Conservation (phyloP, 139 green algal species). For the Haematococcus lacustris region DNA sequence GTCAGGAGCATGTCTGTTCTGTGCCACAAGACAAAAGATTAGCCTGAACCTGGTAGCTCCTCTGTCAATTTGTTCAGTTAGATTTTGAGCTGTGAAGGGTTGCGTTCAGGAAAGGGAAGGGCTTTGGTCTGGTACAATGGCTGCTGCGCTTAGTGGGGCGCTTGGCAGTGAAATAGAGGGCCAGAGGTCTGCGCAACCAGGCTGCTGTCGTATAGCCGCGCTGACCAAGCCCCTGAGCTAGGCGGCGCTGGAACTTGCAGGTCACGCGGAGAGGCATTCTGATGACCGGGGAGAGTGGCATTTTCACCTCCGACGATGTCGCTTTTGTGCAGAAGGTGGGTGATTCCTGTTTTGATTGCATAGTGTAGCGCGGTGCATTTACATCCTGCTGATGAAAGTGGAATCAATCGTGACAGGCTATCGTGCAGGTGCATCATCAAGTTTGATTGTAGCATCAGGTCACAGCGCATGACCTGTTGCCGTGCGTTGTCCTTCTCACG, state of each 20-base stretch:
- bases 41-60: too few relatives aligned
- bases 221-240: background rate
- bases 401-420: background rate
- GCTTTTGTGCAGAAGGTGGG: slow-evolving; percentile 63
- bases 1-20: background rate
- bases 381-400: background rate
- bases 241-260: too few relatives aligned
- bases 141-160: background rate
- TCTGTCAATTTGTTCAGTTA: too few relatives aligned
- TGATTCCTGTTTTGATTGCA: background rate
- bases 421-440: background rate
- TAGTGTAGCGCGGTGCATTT: background rate
- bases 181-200: background rate
- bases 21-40: too few relatives aligned
- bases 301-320: slow-evolving; percentile 94
- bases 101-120: too few relatives aligned
- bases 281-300: slow-evolving; percentile 91
- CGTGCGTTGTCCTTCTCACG: background rate
- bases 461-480: background rate
- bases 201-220: background rate
- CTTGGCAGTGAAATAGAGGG: background rate
- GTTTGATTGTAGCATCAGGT: background rate
- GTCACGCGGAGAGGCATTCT: slow-evolving; percentile 68
- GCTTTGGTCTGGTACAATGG: background rate
- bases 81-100: too few relatives aligned